These are phyloP conservation scores for Zalaria obscura DNA, from an alignment of 2,329 filamentous ascomycete genomes.

Conservation along the genomic window DNA sequence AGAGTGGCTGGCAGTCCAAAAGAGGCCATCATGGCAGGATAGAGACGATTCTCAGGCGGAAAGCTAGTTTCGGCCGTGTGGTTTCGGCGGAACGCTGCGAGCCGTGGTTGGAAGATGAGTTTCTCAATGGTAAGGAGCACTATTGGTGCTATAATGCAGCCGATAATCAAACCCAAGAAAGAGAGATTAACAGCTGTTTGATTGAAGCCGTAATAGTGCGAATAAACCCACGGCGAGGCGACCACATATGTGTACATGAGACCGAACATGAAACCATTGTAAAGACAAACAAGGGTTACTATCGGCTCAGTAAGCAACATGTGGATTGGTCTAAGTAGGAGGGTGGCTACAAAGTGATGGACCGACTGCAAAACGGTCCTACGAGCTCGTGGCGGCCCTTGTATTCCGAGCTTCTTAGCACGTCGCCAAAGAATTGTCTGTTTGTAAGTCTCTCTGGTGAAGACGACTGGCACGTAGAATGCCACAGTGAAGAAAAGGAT, in stretches of 20 bases:
- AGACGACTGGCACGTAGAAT: slow-evolving; percentile 15
- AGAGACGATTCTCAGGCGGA: slow-evolving; percentile 4
- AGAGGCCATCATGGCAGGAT: neutral
- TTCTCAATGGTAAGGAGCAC: slow-evolving; percentile 13
- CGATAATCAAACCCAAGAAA: slow-evolving; percentile 17
- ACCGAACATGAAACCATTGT: slow-evolving; percentile 25
- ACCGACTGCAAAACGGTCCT: no score
- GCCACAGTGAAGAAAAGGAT: slow-evolving; percentile 15
- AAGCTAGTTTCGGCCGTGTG: no score
- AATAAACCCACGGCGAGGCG: slow-evolving; percentile 20
- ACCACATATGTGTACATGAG: slow-evolving; percentile 28
- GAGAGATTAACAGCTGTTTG: slow-evolving; percentile 17
- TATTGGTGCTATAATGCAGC: slow-evolving; percentile 10
- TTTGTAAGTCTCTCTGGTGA: no score
- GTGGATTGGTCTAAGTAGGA: slow-evolving; percentile 2
- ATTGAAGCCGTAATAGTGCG: slow-evolving; percentile 15
- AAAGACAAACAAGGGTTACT: slow-evolving; percentile 25
- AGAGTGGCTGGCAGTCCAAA: slow-evolving; percentile 3
- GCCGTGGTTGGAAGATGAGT: slow-evolving; percentile 14
- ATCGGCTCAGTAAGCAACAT: slow-evolving; percentile 29
- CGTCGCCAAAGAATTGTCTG: no score
- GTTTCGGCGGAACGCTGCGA: slow-evolving; percentile 5
- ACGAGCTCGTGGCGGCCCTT: no score
- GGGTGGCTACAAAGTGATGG: no score
- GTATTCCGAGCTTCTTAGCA: no score